phyloP scores from a whole-genome alignment of 257 asterid genomes.

The Solanum pinnatisectum region DNA sequence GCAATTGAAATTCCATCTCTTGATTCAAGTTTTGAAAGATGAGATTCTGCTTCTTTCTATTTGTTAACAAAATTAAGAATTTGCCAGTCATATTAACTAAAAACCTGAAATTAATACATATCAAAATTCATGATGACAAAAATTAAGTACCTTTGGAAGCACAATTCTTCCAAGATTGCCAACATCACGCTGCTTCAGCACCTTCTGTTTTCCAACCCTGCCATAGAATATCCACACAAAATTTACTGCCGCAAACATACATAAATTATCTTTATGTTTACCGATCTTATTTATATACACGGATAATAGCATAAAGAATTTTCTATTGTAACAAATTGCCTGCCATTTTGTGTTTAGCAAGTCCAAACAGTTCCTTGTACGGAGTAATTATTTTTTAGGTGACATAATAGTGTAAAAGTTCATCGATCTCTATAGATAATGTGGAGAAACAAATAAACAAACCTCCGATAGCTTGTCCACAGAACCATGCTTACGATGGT shows the following conservation, averaged over 20 bases:
- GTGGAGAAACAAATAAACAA: background rate
- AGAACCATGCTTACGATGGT: slow-evolving; percentile 1
- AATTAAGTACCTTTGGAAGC: slow-evolving; percentile 56
- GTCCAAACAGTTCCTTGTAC: no score
- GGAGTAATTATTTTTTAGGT: no score
- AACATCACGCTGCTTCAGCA: slow-evolving; percentile 77
- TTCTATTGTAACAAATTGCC: no score
- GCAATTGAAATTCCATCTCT: slow-evolving; percentile 80
- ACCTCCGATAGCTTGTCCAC: slow-evolving; percentile 21
- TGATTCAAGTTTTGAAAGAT: slow-evolving; percentile 75
- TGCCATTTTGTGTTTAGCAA: no score
- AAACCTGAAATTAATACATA: background rate
- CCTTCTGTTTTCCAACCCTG: slow-evolving; percentile 77
- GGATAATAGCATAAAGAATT: no score
- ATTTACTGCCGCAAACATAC: background rate
- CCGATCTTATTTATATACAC: background rate
- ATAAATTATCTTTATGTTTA: background rate
- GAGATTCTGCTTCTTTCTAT: slow-evolving; percentile 87
- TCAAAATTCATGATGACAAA: background rate
- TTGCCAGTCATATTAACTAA: background rate
- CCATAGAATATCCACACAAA: background rate
- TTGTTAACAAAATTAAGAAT: background rate
- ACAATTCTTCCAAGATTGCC: no score
- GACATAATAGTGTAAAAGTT: no score
- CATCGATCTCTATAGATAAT: background rate